These are phyloP conservation scores for Exophiala xenobiotica DNA, from an alignment of 2,329 filamentous ascomycete genomes.

Conservation along the genomic window DNA sequence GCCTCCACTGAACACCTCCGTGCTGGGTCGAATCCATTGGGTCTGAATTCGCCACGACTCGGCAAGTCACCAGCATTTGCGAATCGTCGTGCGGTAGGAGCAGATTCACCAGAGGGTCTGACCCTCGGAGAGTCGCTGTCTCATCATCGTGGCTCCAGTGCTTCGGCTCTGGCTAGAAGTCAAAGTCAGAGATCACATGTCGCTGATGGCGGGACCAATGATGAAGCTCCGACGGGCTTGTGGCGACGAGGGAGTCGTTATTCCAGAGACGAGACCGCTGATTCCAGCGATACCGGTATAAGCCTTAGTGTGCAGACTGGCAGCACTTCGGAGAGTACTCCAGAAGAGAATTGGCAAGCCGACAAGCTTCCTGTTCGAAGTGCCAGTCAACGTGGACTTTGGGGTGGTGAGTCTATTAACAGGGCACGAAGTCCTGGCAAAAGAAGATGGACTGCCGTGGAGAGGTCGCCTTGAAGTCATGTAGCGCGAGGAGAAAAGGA, in stretches of 20 bases:
- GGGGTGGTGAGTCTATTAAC: conserved; percentile 22
- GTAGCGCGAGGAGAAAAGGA: too few relatives aligned
- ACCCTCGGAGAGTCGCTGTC: conserved; percentile 25
- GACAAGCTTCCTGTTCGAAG: conserved; percentile 20
- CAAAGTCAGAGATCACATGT: conserved; percentile 19
- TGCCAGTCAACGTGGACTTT: conserved; percentile 26
- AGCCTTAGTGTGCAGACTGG: conserved; percentile 16
- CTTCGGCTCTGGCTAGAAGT: conserved; percentile 16
- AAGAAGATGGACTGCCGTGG: conserved; percentile 27
- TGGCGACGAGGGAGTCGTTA: conserved; percentile 25
- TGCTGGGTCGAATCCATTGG: conserved; percentile 41
- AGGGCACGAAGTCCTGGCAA: conserved; percentile 26
- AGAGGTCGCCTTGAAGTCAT: conserved; percentile 23
- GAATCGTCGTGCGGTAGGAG: conserved; percentile 24
- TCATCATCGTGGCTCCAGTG: conserved; percentile 7
- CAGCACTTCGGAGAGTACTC: conserved; percentile 10
- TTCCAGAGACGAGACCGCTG: conserved; percentile 21
- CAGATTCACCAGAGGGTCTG: conserved; percentile 29
- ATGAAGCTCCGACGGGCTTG: conserved; percentile 17
- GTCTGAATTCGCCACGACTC: conserved; percentile 28
- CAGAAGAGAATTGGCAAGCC: conserved; percentile 9
- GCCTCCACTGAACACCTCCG: conserved; percentile 63
- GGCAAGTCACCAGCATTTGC: conserved; percentile 29
- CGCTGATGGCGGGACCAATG: conserved; percentile 7
- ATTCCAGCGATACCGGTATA: conserved; percentile 19